Percentiles rank a stretch among this genome's conserved stretches.
Evolutionary conservation across 768 basidiomycete species (phyloP).

Genomic region (Auricularia sp.): DNA sequence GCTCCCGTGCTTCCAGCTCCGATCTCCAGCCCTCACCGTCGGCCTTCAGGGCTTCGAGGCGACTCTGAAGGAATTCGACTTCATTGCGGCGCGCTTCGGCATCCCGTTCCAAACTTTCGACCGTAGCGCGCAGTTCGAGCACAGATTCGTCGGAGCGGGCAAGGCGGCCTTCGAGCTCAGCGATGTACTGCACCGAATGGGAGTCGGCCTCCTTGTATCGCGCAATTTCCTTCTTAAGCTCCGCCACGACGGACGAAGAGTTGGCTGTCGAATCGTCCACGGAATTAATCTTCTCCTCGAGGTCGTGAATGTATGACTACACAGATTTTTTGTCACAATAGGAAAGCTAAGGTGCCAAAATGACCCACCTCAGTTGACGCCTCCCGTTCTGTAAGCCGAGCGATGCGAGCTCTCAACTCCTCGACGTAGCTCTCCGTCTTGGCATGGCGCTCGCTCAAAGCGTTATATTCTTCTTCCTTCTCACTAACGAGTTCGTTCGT

Average conservation of each 20-base stretch:
- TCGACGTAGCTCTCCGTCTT: constrained; percentile 80
- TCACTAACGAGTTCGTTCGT: constrained; percentile 91
- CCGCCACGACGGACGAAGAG: constrained; percentile 69
- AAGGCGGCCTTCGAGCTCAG: constrained; percentile 76
- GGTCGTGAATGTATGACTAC: constrained; percentile 85
- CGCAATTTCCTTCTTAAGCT: constrained; percentile 73
- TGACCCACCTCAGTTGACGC: constrained; percentile 71
- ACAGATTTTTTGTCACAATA: constrained; percentile 10
- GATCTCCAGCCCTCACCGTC: constrained; percentile 76
- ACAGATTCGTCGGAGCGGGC: constrained; percentile 71
- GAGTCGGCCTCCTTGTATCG: constrained; percentile 68
- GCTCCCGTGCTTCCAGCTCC: constrained; percentile 79
- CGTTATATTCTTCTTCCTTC: constrained; percentile 70
- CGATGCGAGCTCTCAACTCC: constrained; percentile 69
- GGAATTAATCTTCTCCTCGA: constrained; percentile 83
- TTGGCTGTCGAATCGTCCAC: constrained; percentile 71
- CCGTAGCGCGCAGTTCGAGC: constrained; percentile 51
- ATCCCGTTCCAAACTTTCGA: constrained; percentile 71
- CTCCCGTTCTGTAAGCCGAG: constrained; percentile 81
- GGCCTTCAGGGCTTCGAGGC: constrained; percentile 54
- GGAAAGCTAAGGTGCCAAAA: constrained; percentile 1
- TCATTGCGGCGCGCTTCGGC: constrained; percentile 64
- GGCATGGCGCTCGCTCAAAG: constrained; percentile 56
- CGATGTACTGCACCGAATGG: constrained; percentile 67
- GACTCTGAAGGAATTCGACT: constrained; percentile 57